Evolutionary conservation across 192 early-diverging fungal genomes (phyloP), one percentile per base, ranked within the genome.

Genomic region (Coemansia javaensis): DNA sequence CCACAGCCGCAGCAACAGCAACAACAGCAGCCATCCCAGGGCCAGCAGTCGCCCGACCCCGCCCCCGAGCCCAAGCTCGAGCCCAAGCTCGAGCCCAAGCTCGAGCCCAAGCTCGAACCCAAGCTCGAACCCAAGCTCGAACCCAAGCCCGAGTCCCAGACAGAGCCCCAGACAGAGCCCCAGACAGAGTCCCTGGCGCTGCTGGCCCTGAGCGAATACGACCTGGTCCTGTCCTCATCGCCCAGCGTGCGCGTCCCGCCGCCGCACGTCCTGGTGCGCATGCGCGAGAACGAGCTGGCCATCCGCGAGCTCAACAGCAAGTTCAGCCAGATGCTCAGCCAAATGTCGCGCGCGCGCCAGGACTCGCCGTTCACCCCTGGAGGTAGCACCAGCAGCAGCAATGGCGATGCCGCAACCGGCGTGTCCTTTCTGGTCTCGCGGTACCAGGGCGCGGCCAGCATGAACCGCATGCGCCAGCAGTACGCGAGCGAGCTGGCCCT

Each of bases 231-330:
- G 10, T 96, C 93, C 1, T 90, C 83, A 3, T 95, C 93, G 0
- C 92, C 91, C 2, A 83, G 81, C 63, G 91, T 98, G 18, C 63
- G 63, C 27, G 93, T 94, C 51, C 85, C 89, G 11, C 83, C 85
- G 5, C 95, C 95, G 1, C 91, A 89, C 58, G 66, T 93, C 13
- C 70, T 98, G 32, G 63, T 71, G 13, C 54, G 69, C 17, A 77
- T 87, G 74, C 80, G 76, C 20, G 68, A 81, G 13, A 79, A 79
- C 17, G 88, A 85, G 28, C 61, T 64, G 20, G 61, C 59, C 3
- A 53, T 69, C 13, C 44, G 61, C 21, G 60, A 40, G 5, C 44
- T 76, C 15, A 42, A 57, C 4, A 53, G 56, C 9, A 45, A 50
- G 30, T 70, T 66, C 35, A 40, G 47, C 59, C 50, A 55, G 48